These are phyloP conservation scores for Pestalotiopsis sp. DNA, from an alignment of 2,329 filamentous ascomycete genomes.

Conservation along the genomic window DNA sequence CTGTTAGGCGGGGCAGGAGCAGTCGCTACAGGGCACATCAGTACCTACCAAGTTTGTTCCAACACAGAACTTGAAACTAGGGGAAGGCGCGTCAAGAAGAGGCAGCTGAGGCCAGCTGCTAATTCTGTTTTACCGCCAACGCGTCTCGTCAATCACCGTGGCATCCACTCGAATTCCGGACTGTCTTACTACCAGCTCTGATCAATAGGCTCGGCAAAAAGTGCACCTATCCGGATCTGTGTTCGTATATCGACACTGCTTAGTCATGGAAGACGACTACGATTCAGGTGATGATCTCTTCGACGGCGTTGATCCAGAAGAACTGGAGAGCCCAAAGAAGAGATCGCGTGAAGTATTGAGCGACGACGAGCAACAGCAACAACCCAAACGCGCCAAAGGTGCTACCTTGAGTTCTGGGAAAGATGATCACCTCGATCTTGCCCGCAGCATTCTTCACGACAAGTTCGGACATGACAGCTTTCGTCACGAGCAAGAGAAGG, in stretches of 20 bases:
- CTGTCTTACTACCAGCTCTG: not conserved
- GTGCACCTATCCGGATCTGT: not conserved
- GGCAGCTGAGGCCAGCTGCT: not conserved
- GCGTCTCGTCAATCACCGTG: not conserved
- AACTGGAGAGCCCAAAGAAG: conserved; percentile 17
- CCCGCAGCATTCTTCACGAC: conserved; percentile 32
- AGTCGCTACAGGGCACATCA: no score
- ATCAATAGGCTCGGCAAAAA: not conserved
- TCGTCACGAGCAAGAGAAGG: conserved; percentile 45
- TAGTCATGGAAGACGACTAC: conserved; percentile 30
- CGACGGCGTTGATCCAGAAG: conserved; percentile 24
- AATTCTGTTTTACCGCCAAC: not conserved
- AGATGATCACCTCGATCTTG: conserved; percentile 16
- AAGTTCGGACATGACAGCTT: conserved; percentile 42
- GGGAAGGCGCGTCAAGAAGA: no score
- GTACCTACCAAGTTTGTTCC: no score
- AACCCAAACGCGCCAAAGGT: not conserved
- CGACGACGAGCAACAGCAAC: not conserved
- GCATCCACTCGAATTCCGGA: not conserved
- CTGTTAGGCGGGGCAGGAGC: no score
- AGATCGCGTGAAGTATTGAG: not conserved
- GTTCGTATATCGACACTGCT: not conserved
- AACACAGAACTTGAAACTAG: no score
- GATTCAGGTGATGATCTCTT: conserved; percentile 36
- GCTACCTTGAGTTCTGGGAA: not conserved